A percentile compares a stretch with the other conserved stretches of the same genome.
Conservation (phyloP, 2,329 filamentous ascomycete genomes). For the Aplosporella prunicola region DNA sequence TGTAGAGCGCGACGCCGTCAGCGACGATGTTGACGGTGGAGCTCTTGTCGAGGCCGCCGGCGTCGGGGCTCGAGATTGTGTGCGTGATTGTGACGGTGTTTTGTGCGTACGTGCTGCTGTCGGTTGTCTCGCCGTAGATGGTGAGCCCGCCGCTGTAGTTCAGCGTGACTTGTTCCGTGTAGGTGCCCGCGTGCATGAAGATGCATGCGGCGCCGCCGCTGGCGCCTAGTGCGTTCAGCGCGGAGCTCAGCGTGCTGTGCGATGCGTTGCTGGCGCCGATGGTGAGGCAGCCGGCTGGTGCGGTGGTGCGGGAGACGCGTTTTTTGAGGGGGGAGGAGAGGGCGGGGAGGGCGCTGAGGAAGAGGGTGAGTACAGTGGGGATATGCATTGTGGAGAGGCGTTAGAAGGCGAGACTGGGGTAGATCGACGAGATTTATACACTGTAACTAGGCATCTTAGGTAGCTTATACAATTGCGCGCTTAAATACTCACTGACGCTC, state of each 20-base stretch:
- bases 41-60: conserved; percentile 43
- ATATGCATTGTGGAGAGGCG: background rate
- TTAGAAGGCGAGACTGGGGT: too few species aligned
- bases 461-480: too few species aligned
- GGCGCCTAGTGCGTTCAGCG: conserved; percentile 50
- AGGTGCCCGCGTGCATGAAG: conserved; percentile 53
- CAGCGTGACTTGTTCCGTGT: conserved; percentile 52
- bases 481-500: too few species aligned
- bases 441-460: too few species aligned
- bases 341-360: background rate
- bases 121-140: conserved; percentile 52
- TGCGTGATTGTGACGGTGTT: conserved; percentile 51
- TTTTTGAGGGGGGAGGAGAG: background rate
- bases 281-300: conserved; percentile 43
- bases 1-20: conserved; percentile 50
- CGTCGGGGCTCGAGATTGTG: conserved; percentile 29
- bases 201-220: conserved; percentile 46
- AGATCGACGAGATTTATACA: too few species aligned
- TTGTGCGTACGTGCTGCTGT: conserved; percentile 36
- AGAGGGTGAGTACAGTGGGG: background rate
- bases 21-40: conserved; percentile 41
- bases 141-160: conserved; percentile 41
- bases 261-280: conserved; percentile 30
- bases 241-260: conserved; percentile 45
- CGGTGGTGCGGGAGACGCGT: conserved; percentile 32